Evolutionary conservation across 352 stramenopile genomes (phyloP).

Genomic region (Globisporangium emineosum): DNA sequence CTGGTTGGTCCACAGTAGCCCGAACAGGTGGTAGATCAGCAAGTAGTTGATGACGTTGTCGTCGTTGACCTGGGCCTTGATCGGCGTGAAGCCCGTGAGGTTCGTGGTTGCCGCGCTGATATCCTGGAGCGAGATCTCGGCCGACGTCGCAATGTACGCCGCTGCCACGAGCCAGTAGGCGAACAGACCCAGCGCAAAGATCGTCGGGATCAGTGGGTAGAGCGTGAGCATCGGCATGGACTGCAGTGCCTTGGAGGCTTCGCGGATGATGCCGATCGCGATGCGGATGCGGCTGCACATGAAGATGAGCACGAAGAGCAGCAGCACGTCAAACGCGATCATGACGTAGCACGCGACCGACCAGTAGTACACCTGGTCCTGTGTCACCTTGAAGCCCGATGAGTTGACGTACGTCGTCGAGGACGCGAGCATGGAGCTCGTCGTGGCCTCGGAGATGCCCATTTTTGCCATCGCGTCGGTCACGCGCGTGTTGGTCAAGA

Average conservation of each 20-base stretch:
- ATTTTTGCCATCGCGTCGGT: slow-evolving; percentile 48
- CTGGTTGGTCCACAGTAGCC: slow-evolving; percentile 81
- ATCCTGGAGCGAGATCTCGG: slow-evolving; percentile 46
- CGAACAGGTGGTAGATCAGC: slow-evolving; percentile 84
- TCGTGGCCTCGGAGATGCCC: slow-evolving; percentile 36
- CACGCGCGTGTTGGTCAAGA: slow-evolving; percentile 51
- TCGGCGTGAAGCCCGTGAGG: slow-evolving; percentile 22
- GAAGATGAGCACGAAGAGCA: slow-evolving; percentile 73
- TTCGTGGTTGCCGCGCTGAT: slow-evolving; percentile 28
- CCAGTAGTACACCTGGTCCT: slow-evolving; percentile 68
- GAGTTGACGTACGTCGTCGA: slow-evolving; percentile 57
- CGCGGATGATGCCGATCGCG: slow-evolving; percentile 84
- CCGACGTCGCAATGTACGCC: slow-evolving; percentile 75
- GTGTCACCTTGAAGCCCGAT: slow-evolving; percentile 36
- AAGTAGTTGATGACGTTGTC: slow-evolving; percentile 72
- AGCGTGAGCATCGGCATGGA: slow-evolving; percentile 77
- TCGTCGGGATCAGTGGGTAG: slow-evolving; percentile 67
- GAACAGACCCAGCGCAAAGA: slow-evolving; percentile 63
- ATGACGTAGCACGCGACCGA: slow-evolving; percentile 75
- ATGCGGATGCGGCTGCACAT: slow-evolving; percentile 82
- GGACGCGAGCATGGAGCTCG: slow-evolving; percentile 29
- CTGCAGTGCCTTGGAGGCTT: slow-evolving; percentile 77
- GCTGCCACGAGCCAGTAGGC: slow-evolving; percentile 76
- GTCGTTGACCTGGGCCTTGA: slow-evolving; percentile 43
- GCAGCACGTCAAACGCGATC: slow-evolving; percentile 53